phyloP scores from a whole-genome alignment of 352 stramenopile species.

The Globisporangium viniferum region DNA sequence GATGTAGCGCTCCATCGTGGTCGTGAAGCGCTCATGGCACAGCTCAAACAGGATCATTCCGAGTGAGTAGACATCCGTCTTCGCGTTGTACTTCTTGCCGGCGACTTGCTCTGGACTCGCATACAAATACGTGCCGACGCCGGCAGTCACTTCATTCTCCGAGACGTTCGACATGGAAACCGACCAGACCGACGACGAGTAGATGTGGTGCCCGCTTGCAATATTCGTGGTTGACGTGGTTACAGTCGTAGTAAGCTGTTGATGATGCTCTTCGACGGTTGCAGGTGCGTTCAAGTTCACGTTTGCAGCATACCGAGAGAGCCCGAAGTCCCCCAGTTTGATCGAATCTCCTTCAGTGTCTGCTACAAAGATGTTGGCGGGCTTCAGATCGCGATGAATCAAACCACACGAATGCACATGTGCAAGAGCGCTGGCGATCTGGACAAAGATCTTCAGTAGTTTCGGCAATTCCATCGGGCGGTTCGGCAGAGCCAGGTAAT shows the following conservation, averaged over 20 bases:
- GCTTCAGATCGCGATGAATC: constrained; percentile 92
- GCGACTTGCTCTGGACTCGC: constrained; percentile 88
- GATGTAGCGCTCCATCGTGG: constrained; percentile 88
- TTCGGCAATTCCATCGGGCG: constrained; percentile 73
- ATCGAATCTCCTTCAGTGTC: constrained; percentile 83
- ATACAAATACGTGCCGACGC: constrained; percentile 90
- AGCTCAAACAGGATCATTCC: constrained; percentile 92
- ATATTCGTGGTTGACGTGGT: constrained; percentile 12
- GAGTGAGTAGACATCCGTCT: constrained; percentile 90
- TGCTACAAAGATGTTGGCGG: constrained; percentile 90
- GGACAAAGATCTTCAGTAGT: constrained; percentile 84
- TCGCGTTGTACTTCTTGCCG: constrained; percentile 89
- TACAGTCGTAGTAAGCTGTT: constrained; percentile 11
- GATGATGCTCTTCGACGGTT: constrained; percentile 31
- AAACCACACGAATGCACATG: constrained; percentile 89
- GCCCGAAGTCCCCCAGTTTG: constrained; percentile 89
- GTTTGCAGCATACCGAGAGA: constrained; percentile 82
- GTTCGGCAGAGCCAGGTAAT: constrained; percentile 72
- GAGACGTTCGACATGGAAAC: constrained; percentile 59
- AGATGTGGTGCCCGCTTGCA: constrained; percentile 18
- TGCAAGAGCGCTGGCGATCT: constrained; percentile 87
- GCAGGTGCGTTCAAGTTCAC: constrained; percentile 55
- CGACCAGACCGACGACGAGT: constrained; percentile 60
- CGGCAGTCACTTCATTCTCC: constrained; percentile 80
- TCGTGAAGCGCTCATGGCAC: constrained; percentile 85